Percentiles rank a stretch among this genome's conserved stretches.
Conservation (phyloP, 352 stramenopile species). For the Labyrinthula sp. region DNA sequence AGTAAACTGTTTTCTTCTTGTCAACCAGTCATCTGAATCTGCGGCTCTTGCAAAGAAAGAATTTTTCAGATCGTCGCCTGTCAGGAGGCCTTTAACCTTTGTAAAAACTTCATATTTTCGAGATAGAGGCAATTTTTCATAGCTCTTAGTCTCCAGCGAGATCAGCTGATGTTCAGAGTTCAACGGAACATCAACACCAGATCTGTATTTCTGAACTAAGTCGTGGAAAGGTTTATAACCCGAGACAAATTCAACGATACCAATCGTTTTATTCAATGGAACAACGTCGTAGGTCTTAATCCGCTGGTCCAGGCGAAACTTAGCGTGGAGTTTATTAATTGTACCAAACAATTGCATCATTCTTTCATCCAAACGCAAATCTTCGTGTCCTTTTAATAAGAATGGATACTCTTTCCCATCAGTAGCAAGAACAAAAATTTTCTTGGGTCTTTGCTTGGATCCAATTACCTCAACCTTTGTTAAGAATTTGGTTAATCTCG, state of each 20-base stretch:
- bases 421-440: constrained; percentile 80
- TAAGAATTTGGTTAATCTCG: constrained; percentile 68
- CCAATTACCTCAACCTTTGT: constrained; percentile 80
- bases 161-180: constrained; percentile 88
- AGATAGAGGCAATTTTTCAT: constrained; percentile 80
- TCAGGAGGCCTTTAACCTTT: constrained; percentile 40
- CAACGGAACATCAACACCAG: constrained; percentile 55
- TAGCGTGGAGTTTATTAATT: constrained; percentile 78
- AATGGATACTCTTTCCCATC: constrained; percentile 95
- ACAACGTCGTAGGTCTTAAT: constrained; percentile 93
- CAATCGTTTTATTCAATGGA: constrained; percentile 79
- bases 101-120: constrained; percentile 97
- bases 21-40: constrained; percentile 94
- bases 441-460: constrained; percentile 89
- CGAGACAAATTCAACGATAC: constrained; percentile 91
- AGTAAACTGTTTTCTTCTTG: constrained; percentile 88
- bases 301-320: constrained; percentile 74
- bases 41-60: constrained; percentile 94
- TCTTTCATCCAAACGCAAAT: constrained; percentile 93
- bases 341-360: constrained; percentile 98
- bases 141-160: constrained; percentile 73
- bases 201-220: constrained; percentile 79
- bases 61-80: constrained; percentile 74
- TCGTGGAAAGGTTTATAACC: constrained; percentile 91
- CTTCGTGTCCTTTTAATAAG: constrained; percentile 95